Evolutionary conservation across 2,329 filamentous ascomycete genomes (phyloP).

Genomic region (Amauroascus niger): DNA sequence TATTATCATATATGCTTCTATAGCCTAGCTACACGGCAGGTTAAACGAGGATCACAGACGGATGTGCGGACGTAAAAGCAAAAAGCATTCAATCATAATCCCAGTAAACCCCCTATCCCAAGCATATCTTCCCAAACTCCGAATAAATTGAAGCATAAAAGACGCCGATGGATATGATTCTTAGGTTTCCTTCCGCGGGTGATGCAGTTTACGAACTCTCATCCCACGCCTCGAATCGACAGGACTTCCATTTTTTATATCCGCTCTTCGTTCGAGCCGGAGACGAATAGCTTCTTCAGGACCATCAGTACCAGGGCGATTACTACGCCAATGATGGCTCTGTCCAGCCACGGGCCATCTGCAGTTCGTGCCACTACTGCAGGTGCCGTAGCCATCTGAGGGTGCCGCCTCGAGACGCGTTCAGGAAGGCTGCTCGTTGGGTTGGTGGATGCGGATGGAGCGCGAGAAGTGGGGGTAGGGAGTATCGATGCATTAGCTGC

Average conservation of each 20-base stretch:
- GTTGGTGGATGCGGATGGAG: too few relatives aligned
- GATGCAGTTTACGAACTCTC: too few relatives aligned
- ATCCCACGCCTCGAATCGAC: background rate
- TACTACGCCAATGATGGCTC: constrained; percentile 63
- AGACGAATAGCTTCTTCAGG: constrained; percentile 33
- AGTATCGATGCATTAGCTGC: background rate
- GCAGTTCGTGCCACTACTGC: background rate
- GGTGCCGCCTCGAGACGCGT: too few relatives aligned
- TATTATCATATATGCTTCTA: background rate
- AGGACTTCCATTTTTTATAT: background rate
- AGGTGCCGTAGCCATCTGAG: too few relatives aligned
- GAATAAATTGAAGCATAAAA: too few relatives aligned
- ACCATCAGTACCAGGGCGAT: constrained; percentile 63
- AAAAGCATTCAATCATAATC: background rate
- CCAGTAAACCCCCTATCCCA: background rate
- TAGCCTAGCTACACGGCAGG: background rate
- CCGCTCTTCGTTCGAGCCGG: background rate
- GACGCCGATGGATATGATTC: too few relatives aligned
- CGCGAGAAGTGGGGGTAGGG: background rate
- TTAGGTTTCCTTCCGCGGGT: too few relatives aligned
- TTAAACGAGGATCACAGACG: too few relatives aligned
- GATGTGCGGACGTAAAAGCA: too few relatives aligned
- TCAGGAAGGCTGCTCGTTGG: too few relatives aligned
- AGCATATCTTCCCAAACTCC: too few relatives aligned
- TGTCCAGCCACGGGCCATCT: constrained; percentile 67